Base-by-base conservation (phyloP, 352 stramenopile genomes). In the Elongisporangium undulatum region DNA sequence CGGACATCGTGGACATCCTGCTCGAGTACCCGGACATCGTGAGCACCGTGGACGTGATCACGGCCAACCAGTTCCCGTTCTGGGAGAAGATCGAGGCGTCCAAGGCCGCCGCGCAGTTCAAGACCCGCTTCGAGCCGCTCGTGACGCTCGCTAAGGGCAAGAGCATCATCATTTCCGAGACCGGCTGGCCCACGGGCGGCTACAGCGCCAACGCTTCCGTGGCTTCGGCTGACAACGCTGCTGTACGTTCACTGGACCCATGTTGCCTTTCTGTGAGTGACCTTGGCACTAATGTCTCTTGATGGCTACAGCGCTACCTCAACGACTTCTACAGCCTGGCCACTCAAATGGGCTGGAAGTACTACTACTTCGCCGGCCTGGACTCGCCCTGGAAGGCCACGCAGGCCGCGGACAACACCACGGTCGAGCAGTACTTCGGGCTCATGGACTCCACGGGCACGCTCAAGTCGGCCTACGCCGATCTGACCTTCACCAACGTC, bases 331-430 rank as follows among this genome's bases (percentile, higher is more conserved):
- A 82, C 61, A 49, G 77, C 49, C 71, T 91, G 51, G 82, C 85
- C 3, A 75, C 74, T 17, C 59, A 71, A 29, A 64, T 89, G 59
- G 75, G 76, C 21, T 91, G 81, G 78, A 90, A 92, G 71, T 93
- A 94, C 69, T 95, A 92, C 75, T 95, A 92, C 74, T 95, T 95
- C 62, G 74, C 83, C 1, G 86, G 74, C 58, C 92, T 95, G 16
- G 86, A 95, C 65, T 90, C 84, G 51, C 71, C 81, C 26, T 92
- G 87, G 74, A 94, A 94, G 74, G 67, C 77, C 51, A 57, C 78
- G 65, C 67, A 90, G 56, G 16, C 20, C 29, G 66, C 73, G 16
- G 73, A 91, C 45, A 23, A 64, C 3, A 61, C 75, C 56, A 82
- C 76, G 15, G 84, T 94, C 22, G 86, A 95, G 67, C 73, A 64